Conservation (phyloP, 345 rosid genomes). For the Salix arbutifolia region DNA sequence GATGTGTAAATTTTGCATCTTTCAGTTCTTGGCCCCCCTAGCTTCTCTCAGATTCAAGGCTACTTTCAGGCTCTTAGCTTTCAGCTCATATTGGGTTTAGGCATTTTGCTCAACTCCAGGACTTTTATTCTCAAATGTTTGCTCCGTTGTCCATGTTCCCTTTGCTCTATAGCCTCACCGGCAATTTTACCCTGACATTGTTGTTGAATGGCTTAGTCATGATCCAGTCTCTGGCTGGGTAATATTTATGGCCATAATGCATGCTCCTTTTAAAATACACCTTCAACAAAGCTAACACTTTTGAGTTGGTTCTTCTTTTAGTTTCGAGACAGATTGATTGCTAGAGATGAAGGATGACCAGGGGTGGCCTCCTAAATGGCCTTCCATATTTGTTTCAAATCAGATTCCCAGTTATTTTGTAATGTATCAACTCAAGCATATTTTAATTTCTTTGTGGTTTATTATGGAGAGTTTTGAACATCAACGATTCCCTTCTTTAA, state of each 20-base stretch:
- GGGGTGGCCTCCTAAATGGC: not conserved
- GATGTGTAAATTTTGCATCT: not conserved
- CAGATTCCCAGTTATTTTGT: not conserved
- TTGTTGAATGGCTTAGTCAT: not conserved
- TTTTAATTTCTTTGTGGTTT: not conserved
- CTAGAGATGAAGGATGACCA: not conserved
- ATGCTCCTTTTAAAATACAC: not conserved
- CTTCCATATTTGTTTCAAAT: too few relatives aligned
- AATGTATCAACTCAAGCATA: not conserved
- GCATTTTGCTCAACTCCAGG: not conserved
- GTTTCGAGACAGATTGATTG: not conserved
- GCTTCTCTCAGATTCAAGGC: not conserved
- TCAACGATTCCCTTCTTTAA: not conserved
- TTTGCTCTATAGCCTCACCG: not conserved
- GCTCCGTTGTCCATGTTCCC: not conserved
- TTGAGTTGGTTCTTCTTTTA: not conserved
- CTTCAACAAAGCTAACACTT: not conserved
- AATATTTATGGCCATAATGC: not conserved
- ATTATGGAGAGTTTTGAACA: not conserved
- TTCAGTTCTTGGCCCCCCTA: not conserved
- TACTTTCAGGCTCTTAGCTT: not conserved
- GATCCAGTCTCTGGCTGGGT: not conserved
- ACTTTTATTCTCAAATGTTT: not conserved
- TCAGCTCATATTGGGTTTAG: not conserved
- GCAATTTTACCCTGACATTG: not conserved